Base-by-base conservation (phyloP, 257 asterid species). In the Ehretia macrophylla region DNA sequence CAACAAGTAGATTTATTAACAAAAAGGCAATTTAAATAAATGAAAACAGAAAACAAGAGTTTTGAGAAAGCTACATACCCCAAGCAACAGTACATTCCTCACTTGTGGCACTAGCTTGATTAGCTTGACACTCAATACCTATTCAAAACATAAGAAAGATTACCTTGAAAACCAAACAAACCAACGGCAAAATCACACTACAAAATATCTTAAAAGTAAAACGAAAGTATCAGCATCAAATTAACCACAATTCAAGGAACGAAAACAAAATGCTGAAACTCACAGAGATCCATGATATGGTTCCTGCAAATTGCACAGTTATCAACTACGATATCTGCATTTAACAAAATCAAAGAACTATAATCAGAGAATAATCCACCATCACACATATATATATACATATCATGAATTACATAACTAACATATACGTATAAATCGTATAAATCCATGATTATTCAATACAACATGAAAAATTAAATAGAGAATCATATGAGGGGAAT, bases 51-150 rank as follows among this genome's bases (percentile, higher is more conserved):
- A 27, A 11, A 10, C 6, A 53, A 10, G 11, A 0, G 14, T 47
- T 44, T 20, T 6, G 63, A 55, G 14, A 20, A 55, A 51, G 58
- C 12, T 58, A 60, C 97, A 67, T 85, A 91, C 98, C 98, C 98
- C 98, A 91, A 76, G 97, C 98, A 72, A 84, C 95, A 0, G 98
- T 85, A 79, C 98, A 91, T 63, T 91, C 98, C 83, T 91, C 98
- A 62, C 98, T 91, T 10, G 98, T 91, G 8, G 96, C 96, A 56
- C 96, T 91, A 63, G 96, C 96, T 70, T 91, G 98, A 83, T 91
- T 91, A 56, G 98, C 96, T 82, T 91, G 98, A 68, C 98, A 91
- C 86, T 91, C 98, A 8, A 88, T 85, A 73, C 98, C 98, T 91
- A 64, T 9, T 57, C 40, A 52, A 20, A 13, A 19, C 65, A 55